phyloP scores from a whole-genome alignment of 1,139 yeast species.

The Pichia sp. region DNA sequence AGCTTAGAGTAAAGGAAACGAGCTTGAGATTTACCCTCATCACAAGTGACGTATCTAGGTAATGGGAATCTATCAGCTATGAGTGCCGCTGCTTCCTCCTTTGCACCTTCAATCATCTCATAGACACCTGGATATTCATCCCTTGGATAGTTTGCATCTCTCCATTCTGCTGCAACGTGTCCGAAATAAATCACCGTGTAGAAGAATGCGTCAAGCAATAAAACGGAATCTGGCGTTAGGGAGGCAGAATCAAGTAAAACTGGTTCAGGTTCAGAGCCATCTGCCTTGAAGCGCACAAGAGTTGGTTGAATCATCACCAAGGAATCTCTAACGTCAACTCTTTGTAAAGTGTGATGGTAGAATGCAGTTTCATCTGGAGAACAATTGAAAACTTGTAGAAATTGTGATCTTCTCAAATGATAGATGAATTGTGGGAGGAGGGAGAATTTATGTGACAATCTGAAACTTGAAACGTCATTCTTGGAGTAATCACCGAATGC shows the following conservation, averaged over 20 bases:
- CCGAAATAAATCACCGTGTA: slow-evolving; percentile 95
- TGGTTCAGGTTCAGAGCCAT: slow-evolving; percentile 76
- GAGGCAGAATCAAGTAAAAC: slow-evolving; percentile 94
- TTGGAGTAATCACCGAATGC: slow-evolving; percentile 83
- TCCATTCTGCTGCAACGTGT: slow-evolving; percentile 91
- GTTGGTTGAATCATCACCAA: slow-evolving; percentile 97
- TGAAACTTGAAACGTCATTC: slow-evolving; percentile 69
- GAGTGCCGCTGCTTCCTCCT: slow-evolving; percentile 85
- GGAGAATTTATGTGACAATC: slow-evolving; percentile 71
- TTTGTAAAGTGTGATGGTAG: slow-evolving; percentile 84
- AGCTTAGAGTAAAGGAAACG: slow-evolving; percentile 90
- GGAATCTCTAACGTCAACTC: slow-evolving; percentile 92
- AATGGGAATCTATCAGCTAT: slow-evolving; percentile 92
- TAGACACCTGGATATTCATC: slow-evolving; percentile 87
- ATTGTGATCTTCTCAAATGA: slow-evolving; percentile 93
- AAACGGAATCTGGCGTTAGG: slow-evolving; percentile 79
- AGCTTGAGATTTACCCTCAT: slow-evolving; percentile 97
- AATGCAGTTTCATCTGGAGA: slow-evolving; percentile 99
- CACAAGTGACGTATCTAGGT: slow-evolving; percentile 94
- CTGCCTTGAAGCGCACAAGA: slow-evolving; percentile 77
- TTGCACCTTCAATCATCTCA: slow-evolving; percentile 80
- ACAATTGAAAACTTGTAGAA: slow-evolving; percentile 92
- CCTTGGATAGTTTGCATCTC: slow-evolving; percentile 91
- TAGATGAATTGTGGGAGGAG: slow-evolving; percentile 93
- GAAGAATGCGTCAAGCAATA: slow-evolving; percentile 91